A percentile compares a stretch with the other conserved stretches of the same genome.
Evolutionary conservation across 192 early-diverging fungal genomes (phyloP).

Genomic region (Chytriomyces sp.): DNA sequence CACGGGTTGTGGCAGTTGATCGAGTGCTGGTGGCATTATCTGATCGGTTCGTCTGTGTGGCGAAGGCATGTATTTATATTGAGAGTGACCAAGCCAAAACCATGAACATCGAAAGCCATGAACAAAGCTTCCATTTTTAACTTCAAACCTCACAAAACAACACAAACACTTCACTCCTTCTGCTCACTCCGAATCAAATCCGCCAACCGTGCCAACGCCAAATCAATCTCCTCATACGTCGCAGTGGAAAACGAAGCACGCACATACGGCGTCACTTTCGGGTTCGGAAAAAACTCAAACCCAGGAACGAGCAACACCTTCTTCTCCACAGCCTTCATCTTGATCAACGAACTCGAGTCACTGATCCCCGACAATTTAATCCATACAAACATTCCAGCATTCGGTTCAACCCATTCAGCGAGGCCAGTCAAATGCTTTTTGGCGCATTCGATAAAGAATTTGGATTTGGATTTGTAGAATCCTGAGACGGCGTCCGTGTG

Average conservation of each 20-base stretch:
- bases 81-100: no score
- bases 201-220: constrained; percentile 47
- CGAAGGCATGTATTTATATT: no score
- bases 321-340: constrained; percentile 56
- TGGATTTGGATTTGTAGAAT: constrained; percentile 76
- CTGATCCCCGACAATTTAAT: constrained; percentile 52
- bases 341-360: constrained; percentile 53
- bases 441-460: constrained; percentile 69
- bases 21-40: not conserved
- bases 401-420: constrained; percentile 56
- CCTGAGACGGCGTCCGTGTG: constrained; percentile 71
- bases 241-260: constrained; percentile 56
- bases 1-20: constrained; percentile 14
- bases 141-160: no score
- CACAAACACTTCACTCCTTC: not conserved
- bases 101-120: no score
- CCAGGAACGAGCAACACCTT: constrained; percentile 67
- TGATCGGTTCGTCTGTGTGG: not conserved
- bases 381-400: constrained; percentile 92
- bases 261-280: constrained; percentile 52
- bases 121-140: no score
- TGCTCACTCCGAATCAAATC: constrained; percentile 45
- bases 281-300: constrained; percentile 62
- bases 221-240: constrained; percentile 52
- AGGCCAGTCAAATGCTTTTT: constrained; percentile 62